Conservation (phyloP, 2,329 filamentous ascomycete species). For the Akanthomyces uredinophilus region DNA sequence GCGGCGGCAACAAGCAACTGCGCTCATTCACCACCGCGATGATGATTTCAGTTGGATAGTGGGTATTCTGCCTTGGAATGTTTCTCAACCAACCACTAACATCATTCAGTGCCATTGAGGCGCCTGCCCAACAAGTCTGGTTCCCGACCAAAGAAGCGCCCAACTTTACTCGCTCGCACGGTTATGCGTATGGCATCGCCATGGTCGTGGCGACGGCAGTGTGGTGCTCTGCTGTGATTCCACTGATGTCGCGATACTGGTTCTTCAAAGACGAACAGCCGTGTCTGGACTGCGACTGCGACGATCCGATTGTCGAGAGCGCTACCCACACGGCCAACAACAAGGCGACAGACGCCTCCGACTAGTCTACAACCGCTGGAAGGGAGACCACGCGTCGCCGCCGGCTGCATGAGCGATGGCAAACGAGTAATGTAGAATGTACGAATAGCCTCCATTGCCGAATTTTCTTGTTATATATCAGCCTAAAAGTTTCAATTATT, state of each 20-base stretch:
- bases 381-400: no score
- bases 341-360: not conserved
- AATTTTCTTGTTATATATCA: not conserved
- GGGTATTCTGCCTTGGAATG: not conserved
- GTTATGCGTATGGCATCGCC: conserved; percentile 10
- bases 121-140: conserved; percentile 13
- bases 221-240: conserved; percentile 12
- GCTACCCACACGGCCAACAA: not conserved
- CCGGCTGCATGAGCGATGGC: not conserved
- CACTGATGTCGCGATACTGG: conserved; percentile 10
- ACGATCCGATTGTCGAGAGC: not conserved
- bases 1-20: conserved; percentile 15
- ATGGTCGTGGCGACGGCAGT: conserved; percentile 12
- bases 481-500: not conserved
- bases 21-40: conserved; percentile 12
- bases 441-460: not conserved
- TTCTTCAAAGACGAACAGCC: not conserved
- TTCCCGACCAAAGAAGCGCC: conserved; percentile 13
- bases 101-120: conserved; percentile 5
- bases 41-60: conserved; percentile 17
- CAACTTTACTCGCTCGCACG: conserved; percentile 5
- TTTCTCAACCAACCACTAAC: not conserved
- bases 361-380: not conserved
- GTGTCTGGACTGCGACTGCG: conserved; percentile 4
- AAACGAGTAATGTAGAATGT: not conserved